These are phyloP conservation scores for Apiosordaria backusii DNA, from an alignment of 495 filamentous ascomycete species.

Conservation along the genomic window DNA sequence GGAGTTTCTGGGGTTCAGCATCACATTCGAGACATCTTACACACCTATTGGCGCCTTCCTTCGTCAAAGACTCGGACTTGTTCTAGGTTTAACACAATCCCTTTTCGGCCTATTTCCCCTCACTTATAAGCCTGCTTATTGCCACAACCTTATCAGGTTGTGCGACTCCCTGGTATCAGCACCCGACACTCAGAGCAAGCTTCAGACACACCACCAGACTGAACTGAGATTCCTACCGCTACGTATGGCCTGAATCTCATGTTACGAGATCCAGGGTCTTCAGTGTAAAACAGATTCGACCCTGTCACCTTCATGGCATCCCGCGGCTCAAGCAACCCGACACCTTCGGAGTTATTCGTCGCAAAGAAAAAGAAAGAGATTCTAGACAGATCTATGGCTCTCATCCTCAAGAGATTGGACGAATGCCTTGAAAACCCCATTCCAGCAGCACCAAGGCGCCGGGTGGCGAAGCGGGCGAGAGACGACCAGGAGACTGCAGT, in stretches of 20 bases:
- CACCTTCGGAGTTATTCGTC: constrained; percentile 28
- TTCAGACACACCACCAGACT: constrained; percentile 3
- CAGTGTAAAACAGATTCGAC: constrained; percentile 22
- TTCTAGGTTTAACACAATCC: not conserved
- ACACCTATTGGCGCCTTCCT: not conserved
- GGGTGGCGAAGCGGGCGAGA: constrained; percentile 12
- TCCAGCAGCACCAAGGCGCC: constrained; percentile 1
- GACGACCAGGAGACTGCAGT: constrained; percentile 5
- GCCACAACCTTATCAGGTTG: not conserved
- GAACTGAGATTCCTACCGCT: constrained; percentile 6
- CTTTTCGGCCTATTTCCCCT: not conserved
- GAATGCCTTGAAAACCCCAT: constrained; percentile 27
- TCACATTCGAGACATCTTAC: not conserved
- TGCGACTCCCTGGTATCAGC: not conserved
- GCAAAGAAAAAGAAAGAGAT: constrained; percentile 30
- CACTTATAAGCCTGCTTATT: not conserved
- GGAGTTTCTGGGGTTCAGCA: not conserved
- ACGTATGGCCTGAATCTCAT: constrained; percentile 24
- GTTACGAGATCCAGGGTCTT: constrained; percentile 28
- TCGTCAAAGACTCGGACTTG: not conserved
- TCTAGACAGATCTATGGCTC: constrained; percentile 32
- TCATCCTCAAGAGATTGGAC: constrained; percentile 22
- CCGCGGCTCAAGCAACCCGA: constrained; percentile 22
- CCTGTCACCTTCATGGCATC: constrained; percentile 28
- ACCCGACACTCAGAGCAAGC: not conserved